Conservation (phyloP, 176 grass and related monocot species). For the Eleusine coracana region DNA sequence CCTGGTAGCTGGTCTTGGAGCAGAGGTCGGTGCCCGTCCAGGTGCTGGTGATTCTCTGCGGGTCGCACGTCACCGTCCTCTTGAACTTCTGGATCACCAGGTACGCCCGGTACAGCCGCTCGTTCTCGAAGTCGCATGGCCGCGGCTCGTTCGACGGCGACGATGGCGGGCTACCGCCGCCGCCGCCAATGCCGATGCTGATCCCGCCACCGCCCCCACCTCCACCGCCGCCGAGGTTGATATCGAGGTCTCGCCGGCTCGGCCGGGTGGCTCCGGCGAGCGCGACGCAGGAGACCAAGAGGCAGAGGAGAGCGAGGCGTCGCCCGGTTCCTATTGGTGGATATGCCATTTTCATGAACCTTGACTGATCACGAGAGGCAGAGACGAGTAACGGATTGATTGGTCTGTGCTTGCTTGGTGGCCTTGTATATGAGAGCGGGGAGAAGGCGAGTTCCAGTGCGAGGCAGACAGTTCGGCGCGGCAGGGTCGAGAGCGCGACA, state of each 20-base stretch:
- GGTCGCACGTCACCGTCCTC: slow-evolving; percentile 66
- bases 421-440: neutral
- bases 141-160: slow-evolving; percentile 6
- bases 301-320: slow-evolving; percentile 33
- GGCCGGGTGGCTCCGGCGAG: slow-evolving; percentile 2
- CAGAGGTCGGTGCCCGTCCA: slow-evolving; percentile 65
- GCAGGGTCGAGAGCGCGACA: neutral
- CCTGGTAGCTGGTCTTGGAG: slow-evolving; percentile 37
- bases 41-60: neutral
- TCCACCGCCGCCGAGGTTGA: slow-evolving; percentile 36
- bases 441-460: neutral
- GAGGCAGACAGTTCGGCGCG: neutral
- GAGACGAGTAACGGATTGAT: neutral
- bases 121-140: slow-evolving; percentile 70
- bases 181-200: slow-evolving; percentile 36
- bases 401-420: neutral
- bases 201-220: slow-evolving; percentile 22
- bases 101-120: slow-evolving; percentile 64
- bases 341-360: slow-evolving; percentile 23
- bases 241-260: slow-evolving; percentile 31
- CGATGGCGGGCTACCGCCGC: slow-evolving; percentile 19
- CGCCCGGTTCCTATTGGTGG: neutral
- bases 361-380: neutral
- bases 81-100: slow-evolving; percentile 66
- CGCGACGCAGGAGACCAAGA: slow-evolving; percentile 38